A percentile compares a stretch with the other conserved stretches of the same genome.
Conservation (phyloP, 208 protist species). For the Crithidia sp. region DNA sequence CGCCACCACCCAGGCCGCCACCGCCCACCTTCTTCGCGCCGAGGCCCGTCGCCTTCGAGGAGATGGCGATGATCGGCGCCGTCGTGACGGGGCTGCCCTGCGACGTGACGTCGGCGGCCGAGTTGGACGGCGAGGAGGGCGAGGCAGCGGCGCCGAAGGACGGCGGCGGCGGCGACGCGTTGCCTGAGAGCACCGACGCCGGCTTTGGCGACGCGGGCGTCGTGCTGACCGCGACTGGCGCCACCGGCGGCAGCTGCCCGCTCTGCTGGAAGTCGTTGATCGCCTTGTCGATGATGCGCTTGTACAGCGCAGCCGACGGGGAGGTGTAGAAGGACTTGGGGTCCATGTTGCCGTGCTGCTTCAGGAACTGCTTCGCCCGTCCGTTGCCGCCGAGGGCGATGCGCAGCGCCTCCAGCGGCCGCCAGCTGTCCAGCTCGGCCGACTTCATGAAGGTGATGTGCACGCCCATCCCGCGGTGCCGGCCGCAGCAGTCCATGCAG, state of each 20-base stretch:
- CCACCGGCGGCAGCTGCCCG: conserved; percentile 15
- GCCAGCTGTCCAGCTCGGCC: conserved; percentile 91
- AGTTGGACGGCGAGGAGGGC: conserved; percentile 16
- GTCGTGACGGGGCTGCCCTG: conserved; percentile 37
- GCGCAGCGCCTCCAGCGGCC: conserved; percentile 72
- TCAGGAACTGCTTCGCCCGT: conserved; percentile 75
- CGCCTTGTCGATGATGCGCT: conserved; percentile 67
- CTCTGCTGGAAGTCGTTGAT: conserved; percentile 53
- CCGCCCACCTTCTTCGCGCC: conserved; percentile 27
- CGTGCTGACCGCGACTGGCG: neutral
- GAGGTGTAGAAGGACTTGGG: conserved; percentile 73
- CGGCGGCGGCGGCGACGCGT: conserved; percentile 5
- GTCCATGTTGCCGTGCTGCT: conserved; percentile 81
- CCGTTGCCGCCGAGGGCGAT: conserved; percentile 94
- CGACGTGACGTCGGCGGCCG: conserved; percentile 12
- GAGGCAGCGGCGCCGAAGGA: conserved; percentile 10
- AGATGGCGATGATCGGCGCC: conserved; percentile 38
- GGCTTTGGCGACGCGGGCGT: conserved; percentile 1
- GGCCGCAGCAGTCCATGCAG: conserved; percentile 96
- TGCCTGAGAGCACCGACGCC: neutral
- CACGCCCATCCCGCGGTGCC: conserved; percentile 95
- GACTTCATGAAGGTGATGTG: conserved; percentile 97
- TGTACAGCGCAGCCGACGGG: conserved; percentile 66
- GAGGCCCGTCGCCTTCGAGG: conserved; percentile 26
- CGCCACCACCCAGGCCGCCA: conserved; percentile 16